Evolutionary conservation across 305 asterid species (phyloP), one percentile per base, ranked within the genome.

Genomic region (Rubia tinctorum): DNA sequence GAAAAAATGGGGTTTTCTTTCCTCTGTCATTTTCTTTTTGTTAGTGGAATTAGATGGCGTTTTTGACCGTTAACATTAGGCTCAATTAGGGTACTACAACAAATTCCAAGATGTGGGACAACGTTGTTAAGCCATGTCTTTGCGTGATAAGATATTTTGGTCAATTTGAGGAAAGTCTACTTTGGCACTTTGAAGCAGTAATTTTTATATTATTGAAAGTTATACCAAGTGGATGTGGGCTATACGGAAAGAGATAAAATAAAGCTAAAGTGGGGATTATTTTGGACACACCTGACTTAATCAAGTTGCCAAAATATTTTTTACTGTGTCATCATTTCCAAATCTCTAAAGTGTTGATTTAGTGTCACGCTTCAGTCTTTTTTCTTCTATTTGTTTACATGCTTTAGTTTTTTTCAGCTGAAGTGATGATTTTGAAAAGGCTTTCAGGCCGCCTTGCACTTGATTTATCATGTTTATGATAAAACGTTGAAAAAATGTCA

Each of bases 61-160:
- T 40, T 53, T 69, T 73, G 72, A 60, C 75, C 43, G 20, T 47
- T 69, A 74, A 63, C 63, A 55, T 42, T 43, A 66, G 67, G 15
- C 22, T n/a, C n/a, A n/a, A n/a, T 17, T 22, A 6, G 22, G 58
- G 37, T 11, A 70, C 47, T 25, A 25, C 14, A 70, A 1, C 49
- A 37, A 55, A 71, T 40, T 71, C 74, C 74, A 56, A 20, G 17
- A 7, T 18, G 74, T 39, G 66, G 74, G 74, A 40, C 56, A 39
- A 71, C 8, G 44, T 42, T 40, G 75, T 71, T 59, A 47, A 42
- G 39, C 53, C 15, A 56, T 39, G 73, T 55, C 75, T 71, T 66
- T 23, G 8, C 22, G 23, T 23, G 27, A 43, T 60, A 22, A 68
- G 58, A 58, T 42, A 4, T 42, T 42, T 71, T 49, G 18, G 37